phyloP scores from a whole-genome alignment of 2,329 filamentous ascomycete species.

The Botryotinia convoluta region DNA sequence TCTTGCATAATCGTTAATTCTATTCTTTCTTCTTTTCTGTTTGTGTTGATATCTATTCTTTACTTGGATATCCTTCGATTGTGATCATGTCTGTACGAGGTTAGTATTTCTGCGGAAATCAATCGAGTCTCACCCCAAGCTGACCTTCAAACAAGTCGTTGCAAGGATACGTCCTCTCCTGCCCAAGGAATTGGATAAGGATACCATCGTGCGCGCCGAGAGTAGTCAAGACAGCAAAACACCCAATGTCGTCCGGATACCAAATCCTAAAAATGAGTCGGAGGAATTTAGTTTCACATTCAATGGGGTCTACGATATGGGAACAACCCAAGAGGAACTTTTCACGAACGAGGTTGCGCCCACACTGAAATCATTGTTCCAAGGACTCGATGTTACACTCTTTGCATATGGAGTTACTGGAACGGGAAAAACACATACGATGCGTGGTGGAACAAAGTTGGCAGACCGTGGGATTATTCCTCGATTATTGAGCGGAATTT shows the following conservation, averaged over 20 bases:
- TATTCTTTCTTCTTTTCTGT: not conserved
- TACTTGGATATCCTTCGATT: constrained; percentile 1
- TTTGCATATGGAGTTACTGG: constrained; percentile 94
- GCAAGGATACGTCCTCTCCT: constrained; percentile 87
- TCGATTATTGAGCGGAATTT: constrained; percentile 78
- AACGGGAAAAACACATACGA: constrained; percentile 93
- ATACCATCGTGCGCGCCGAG: constrained; percentile 75
- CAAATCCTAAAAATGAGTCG: constrained; percentile 86
- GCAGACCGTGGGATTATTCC: constrained; percentile 87
- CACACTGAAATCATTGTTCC: constrained; percentile 87
- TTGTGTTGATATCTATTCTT: constrained; percentile 2
- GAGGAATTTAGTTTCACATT: constrained; percentile 95
- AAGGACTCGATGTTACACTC: constrained; percentile 81
- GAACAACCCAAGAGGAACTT: constrained; percentile 77
- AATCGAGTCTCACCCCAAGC: constrained; percentile 44
- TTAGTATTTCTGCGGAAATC: constrained; percentile 20
- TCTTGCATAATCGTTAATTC: constrained; percentile 4
- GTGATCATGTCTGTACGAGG: constrained; percentile 34
- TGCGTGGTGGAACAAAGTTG: constrained; percentile 85
- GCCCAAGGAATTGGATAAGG: constrained; percentile 79
- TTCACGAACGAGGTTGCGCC: constrained; percentile 93
- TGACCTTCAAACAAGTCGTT: constrained; percentile 65
- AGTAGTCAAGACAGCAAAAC: constrained; percentile 59
- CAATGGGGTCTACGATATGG: constrained; percentile 84
- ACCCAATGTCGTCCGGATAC: constrained; percentile 76